These are phyloP conservation scores for Syzygium malaccense DNA, from an alignment of 441 rosid species.

Conservation along the genomic window DNA sequence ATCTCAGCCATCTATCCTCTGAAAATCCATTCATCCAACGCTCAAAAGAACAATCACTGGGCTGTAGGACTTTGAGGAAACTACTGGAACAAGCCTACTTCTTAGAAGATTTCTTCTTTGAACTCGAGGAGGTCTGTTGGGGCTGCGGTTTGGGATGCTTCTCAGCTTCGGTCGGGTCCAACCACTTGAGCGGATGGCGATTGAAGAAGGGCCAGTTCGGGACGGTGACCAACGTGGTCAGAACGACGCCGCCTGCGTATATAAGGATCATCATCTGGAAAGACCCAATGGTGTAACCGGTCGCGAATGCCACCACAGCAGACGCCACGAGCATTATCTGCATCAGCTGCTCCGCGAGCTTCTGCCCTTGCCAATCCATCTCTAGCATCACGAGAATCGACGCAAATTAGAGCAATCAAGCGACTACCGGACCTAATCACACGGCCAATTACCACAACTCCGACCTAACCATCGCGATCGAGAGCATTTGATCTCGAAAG, in stretches of 20 bases:
- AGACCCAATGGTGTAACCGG: conserved; percentile 50
- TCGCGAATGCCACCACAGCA: conserved; percentile 41
- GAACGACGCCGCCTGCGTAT: conserved; percentile 65
- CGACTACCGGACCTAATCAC: neutral
- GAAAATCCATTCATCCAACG: neutral
- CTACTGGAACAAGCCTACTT: conserved; percentile 28
- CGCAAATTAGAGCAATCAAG: neutral
- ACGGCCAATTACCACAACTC: neutral
- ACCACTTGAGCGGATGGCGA: conserved; percentile 72
- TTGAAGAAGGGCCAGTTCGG: conserved; percentile 94
- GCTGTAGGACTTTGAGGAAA: neutral
- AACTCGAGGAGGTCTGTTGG: conserved; percentile 18
- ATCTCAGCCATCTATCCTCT: neutral
- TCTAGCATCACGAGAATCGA: neutral
- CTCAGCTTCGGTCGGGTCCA: conserved; percentile 74
- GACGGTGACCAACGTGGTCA: conserved; percentile 62
- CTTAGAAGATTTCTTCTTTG: conserved; percentile 59
- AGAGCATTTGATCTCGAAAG: neutral
- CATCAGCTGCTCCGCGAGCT: conserved; percentile 86
- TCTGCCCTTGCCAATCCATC: conserved; percentile 99
- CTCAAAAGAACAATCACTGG: neutral
- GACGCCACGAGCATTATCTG: conserved; percentile 68
- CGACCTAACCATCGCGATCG: neutral
- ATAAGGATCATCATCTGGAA: conserved; percentile 67
- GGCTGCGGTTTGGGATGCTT: conserved; percentile 75